These are phyloP conservation scores for Triadica sebifera DNA, from an alignment of 345 rosid genomes.

Conservation along the genomic window DNA sequence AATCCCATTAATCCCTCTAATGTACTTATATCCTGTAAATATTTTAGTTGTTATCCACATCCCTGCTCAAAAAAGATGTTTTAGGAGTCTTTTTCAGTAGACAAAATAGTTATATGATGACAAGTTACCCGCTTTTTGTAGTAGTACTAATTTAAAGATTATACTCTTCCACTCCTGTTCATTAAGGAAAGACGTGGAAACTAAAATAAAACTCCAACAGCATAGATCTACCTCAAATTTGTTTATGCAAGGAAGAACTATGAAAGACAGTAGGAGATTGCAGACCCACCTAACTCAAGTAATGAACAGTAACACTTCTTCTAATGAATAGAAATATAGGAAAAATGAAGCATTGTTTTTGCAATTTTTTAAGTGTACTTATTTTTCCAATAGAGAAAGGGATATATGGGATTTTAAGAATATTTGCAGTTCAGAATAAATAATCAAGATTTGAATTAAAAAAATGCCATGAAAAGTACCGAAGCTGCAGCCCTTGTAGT, in stretches of 20 bases:
- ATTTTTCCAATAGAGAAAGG: not conserved
- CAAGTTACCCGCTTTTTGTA: not conserved
- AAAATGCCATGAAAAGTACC: conserved; percentile 41
- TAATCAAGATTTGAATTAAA: not conserved
- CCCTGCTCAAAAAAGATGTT: not conserved
- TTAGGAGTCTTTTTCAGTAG: not conserved
- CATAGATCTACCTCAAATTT: not conserved
- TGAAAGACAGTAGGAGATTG: not conserved
- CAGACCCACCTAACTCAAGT: conserved; percentile 1
- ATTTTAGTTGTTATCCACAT: not conserved
- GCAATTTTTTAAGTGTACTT: not conserved
- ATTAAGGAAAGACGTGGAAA: not conserved
- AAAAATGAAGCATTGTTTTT: not conserved
- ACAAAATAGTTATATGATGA: not conserved
- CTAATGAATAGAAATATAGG: not conserved
- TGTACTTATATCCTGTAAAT: not conserved
- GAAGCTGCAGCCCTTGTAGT: conserved; percentile 99
- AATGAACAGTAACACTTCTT: not conserved
- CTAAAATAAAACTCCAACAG: not conserved
- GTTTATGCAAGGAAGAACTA: not conserved
- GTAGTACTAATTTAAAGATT: not conserved
- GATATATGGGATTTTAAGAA: not conserved
- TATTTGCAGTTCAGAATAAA: not conserved
- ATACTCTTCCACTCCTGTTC: not conserved
- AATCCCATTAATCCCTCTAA: not conserved